Conservation (phyloP, 495 filamentous ascomycete species). For the Halenospora varia region DNA sequence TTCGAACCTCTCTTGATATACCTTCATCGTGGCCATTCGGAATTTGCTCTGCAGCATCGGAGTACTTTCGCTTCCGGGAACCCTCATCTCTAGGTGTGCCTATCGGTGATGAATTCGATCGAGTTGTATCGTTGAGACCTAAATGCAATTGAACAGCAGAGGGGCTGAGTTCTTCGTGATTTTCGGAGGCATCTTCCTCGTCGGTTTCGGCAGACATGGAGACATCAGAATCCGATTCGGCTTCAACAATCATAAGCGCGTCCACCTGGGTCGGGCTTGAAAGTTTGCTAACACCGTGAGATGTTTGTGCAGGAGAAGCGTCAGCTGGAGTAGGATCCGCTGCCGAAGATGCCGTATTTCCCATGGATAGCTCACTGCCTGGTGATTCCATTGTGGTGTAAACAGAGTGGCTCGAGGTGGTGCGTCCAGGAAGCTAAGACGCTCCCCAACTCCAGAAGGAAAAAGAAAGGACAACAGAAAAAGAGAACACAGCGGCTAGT, state of each 20-base stretch:
- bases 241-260: constrained; percentile 1
- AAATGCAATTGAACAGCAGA: constrained; percentile 1
- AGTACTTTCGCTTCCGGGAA: constrained; percentile 39
- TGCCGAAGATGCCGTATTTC: constrained; percentile 9
- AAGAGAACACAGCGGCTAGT: constrained; percentile 2
- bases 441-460: constrained; percentile 1
- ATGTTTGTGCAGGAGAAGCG: constrained; percentile 12
- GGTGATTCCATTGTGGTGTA: constrained; percentile 10
- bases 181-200: constrained; percentile 8
- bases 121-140: not conserved
- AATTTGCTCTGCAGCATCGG: constrained; percentile 6
- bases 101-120: not conserved
- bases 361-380: constrained; percentile 8
- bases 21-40: constrained; percentile 27
- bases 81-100: not conserved
- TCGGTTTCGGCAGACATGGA: constrained; percentile 26
- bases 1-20: constrained; percentile 10
- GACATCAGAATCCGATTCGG: constrained; percentile 24
- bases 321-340: constrained; percentile 19
- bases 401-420: not conserved
- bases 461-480: constrained; percentile 17
- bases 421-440: not conserved
- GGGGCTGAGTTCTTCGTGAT: not conserved
- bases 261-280: constrained; percentile 3
- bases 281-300: not conserved